A percentile compares a stretch with the other conserved stretches of the same genome.
Evolutionary conservation across 169 alveolate genomes (phyloP).

Genomic region (Plasmodium reichenowi): DNA sequence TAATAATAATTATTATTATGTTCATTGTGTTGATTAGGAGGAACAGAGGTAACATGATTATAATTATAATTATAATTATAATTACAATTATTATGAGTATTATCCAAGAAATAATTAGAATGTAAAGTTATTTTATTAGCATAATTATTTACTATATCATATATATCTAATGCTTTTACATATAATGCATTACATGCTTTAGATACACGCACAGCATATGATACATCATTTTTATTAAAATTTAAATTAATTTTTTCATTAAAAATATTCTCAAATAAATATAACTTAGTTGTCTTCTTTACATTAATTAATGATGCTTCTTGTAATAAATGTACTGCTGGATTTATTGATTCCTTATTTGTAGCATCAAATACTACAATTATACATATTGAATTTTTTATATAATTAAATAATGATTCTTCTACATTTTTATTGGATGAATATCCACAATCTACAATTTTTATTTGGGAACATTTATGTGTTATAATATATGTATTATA

Average conservation of each 20-base stretch:
- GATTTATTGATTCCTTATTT: conserved; percentile 39
- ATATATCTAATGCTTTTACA: conserved; percentile 54
- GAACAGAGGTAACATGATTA: neutral
- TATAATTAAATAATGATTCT: conserved; percentile 34
- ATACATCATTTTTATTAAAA: conserved; percentile 25
- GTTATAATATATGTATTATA: conserved; percentile 38
- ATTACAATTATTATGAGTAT: neutral
- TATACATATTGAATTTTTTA: conserved; percentile 49
- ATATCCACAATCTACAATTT: conserved; percentile 59
- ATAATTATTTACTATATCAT: conserved; percentile 49
- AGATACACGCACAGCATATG: conserved; percentile 32
- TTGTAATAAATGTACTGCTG: conserved; percentile 66
- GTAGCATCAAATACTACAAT: conserved; percentile 63
- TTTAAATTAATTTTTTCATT: conserved; percentile 64
- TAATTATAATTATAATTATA: too few relatives aligned
- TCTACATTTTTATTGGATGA: conserved; percentile 22
- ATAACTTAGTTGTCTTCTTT: conserved; percentile 40
- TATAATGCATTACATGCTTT: conserved; percentile 67
- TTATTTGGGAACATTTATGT: conserved; percentile 19
- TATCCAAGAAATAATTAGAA: conserved; percentile 3
- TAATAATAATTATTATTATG: neutral
- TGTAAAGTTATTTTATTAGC: neutral
- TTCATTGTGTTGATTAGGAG: neutral
- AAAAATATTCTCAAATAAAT: conserved; percentile 51
- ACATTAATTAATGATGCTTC: conserved; percentile 72